Conservation (phyloP, 441 rosid species). For the Euphorbia schlechtendalii region DNA sequence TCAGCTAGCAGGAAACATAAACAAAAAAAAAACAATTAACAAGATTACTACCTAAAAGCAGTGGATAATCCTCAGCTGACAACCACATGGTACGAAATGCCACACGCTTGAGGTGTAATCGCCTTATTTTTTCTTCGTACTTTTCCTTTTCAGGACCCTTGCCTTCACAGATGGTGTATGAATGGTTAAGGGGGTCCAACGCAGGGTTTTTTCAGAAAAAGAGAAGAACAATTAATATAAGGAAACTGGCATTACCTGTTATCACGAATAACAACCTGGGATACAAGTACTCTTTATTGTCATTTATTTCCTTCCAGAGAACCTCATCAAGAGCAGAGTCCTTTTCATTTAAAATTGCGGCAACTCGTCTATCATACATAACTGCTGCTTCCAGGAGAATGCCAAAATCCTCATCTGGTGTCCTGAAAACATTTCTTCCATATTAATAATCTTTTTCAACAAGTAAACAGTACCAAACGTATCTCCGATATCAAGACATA, state of each 20-base stretch:
- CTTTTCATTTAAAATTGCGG: slow-evolving; percentile 65
- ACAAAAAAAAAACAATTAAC: not conserved
- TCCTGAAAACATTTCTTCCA: slow-evolving; percentile 46
- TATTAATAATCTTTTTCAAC: slow-evolving; percentile 4
- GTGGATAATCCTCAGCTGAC: slow-evolving; percentile 89
- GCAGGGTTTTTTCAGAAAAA: not conserved
- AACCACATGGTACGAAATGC: slow-evolving; percentile 99
- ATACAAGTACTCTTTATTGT: slow-evolving; percentile 44
- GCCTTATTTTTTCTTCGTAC: slow-evolving; percentile 78
- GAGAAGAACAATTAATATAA: not conserved
- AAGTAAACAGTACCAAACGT: not conserved
- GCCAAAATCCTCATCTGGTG: slow-evolving; percentile 96
- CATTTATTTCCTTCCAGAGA: slow-evolving; percentile 42
- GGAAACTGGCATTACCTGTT: slow-evolving; percentile 50
- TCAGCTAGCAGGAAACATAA: not conserved
- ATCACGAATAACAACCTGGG: slow-evolving; percentile 82
- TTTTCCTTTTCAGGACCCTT: slow-evolving; percentile 91
- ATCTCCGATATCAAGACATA: no score
- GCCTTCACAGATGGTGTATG: slow-evolving; percentile 39
- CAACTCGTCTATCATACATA: slow-evolving; percentile 93
- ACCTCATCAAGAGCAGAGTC: slow-evolving; percentile 40
- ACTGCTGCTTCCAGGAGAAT: slow-evolving; percentile 94
- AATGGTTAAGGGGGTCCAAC: slow-evolving; percentile 11
- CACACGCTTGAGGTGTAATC: slow-evolving; percentile 72
- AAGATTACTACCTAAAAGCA: slow-evolving; percentile 57